Conservation (phyloP, 78 protist species). For the Anaeramoeba flamelloides region DNA sequence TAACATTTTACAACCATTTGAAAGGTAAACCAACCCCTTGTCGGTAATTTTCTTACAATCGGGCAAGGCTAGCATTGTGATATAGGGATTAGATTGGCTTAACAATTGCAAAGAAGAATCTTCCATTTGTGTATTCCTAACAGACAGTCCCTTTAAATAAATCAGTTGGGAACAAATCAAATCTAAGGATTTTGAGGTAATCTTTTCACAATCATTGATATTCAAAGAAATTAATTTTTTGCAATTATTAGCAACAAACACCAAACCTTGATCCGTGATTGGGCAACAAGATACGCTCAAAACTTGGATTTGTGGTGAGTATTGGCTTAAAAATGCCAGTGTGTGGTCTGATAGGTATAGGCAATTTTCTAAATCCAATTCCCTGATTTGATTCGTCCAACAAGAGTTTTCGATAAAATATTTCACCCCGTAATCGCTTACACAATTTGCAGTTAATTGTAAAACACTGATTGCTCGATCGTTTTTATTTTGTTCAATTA, state of each 20-base stretch:
- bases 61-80: not conserved
- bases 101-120: not conserved
- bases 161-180: not conserved
- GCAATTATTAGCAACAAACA: not conserved
- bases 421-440: too few relatives aligned
- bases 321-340: not conserved
- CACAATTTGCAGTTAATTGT: too few relatives aligned
- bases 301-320: not conserved
- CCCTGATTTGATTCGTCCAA: not conserved
- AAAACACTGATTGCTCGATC: too few relatives aligned
- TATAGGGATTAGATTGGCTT: not conserved
- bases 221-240: not conserved
- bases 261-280: not conserved
- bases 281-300: not conserved
- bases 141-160: not conserved
- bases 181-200: not conserved
- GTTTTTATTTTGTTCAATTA: not conserved
- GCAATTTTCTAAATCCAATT: not conserved
- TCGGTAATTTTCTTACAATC: not conserved
- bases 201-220: not conserved
- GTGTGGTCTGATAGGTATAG: not conserved
- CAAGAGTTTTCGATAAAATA: too few relatives aligned
- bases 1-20: not conserved
- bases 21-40: not conserved
- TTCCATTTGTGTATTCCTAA: not conserved